Evolutionary conservation across 441 rosid genomes (phyloP), one percentile per base, ranked within the genome.

Genomic region (Erodium texanum): DNA sequence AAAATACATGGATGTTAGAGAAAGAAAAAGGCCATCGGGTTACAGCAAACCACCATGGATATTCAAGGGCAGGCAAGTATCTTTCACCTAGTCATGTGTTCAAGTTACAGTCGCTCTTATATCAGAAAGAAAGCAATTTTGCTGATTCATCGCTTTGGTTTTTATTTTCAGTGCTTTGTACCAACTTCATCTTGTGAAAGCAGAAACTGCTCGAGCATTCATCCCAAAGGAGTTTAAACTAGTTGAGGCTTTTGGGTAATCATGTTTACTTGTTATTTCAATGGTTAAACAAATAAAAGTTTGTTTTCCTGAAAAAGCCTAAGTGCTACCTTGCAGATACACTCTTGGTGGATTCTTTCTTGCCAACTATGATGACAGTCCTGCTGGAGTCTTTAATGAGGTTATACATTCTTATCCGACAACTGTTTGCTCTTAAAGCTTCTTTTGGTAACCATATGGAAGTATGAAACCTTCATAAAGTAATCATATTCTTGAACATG

Each of bases 161-260:
- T 72, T 45, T 22, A 43, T 41, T 76, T 78, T 68, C 88, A 91
- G 97, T 69, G 99, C 98, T 62, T 80, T 94, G 85, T 94, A 91
- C 70, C 99, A 94, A 78, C 82, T 94, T 72, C 99, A 94, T 80
- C 98, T 94, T 65, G 99, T 94, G 45, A 94, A 88, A 68, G 88
- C 96, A 70, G 86, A 85, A 67, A 92, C 88, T 36, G 98, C 97
- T 76, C 82, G 91, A 77, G 85, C 84, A 38, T 81, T 89, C 75
- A 85, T 94, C 69, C 99, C 99, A 0, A 92, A 88, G 66, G 90
- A 88, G 67, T 83, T 88, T 68, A 86, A 78, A 79, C 72, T 94
- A 66, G 97, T 94, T 71, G 99, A 92, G 83, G 98, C 97, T 75
- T 94, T 94, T 76, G 99, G 99, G 99, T 94, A 83, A 56, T 62